Evolutionary conservation across 83 land plant genomes (phyloP), one percentile per base, ranked within the genome.

Genomic region (Diphasiastrum complanatum): DNA sequence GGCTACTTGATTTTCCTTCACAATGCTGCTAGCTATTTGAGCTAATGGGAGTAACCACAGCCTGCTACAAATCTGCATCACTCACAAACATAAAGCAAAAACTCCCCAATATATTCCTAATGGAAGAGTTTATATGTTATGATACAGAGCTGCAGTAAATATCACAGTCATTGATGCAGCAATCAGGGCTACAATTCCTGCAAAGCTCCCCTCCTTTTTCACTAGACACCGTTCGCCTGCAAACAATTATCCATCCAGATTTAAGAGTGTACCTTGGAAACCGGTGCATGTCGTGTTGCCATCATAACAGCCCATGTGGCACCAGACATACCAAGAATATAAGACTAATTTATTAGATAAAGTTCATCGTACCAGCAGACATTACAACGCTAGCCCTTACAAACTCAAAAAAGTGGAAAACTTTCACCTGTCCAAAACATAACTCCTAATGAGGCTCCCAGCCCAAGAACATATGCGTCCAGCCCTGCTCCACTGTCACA

Each of bases 341-440:
- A 52, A 52, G 56, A 52, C 55, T 16, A 23, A 5, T 1, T 22
- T 19, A 26, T 19, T 26, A 20, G 54, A 25, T 19, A 51, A 51
- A 51, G 16, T 1, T 4, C 11, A 2, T 19, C 24, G 1, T 4
- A 59, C 33, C 62, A 59, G 51, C 33, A 5, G 28, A 25, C 23
- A 4, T 14, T 28, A 8, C 36, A 55, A 55, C 59, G 5, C 59
- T 24, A 5, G 23, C 12, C 16, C 0, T n/a, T 11, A 36, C 60
- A 33, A 33, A 57, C 18, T 33, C 16, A 18, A 58, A 43, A 11
- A 1, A 12, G 52, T 16, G 0, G 30, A 52, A 12, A 11, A n/a
- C 31, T 5, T 62, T n/a, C n/a, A 72, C 80, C 77, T 73, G 80
- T 70, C 80, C 80, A 77, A 27, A 64, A 72, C 80, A 77, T 77